These are phyloP conservation scores for Pseudognaphalium luteoalbum DNA, from an alignment of 129 eudicot genomes.

Conservation along the genomic window DNA sequence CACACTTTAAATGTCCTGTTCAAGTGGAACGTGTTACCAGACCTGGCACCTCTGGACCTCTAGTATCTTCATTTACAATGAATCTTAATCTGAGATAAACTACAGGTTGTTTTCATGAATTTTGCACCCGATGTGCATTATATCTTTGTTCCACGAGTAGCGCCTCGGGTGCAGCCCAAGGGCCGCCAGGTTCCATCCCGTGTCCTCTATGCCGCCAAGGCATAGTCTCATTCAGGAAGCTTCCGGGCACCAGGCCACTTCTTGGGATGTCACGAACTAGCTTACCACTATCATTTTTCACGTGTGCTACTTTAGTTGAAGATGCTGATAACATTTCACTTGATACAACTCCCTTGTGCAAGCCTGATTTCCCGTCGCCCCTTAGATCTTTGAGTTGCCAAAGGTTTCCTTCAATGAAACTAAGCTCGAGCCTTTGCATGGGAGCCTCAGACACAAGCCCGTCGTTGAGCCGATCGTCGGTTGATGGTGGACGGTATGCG, in stretches of 20 bases:
- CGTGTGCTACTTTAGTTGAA: conserved; percentile 47
- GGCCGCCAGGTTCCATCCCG: conserved; percentile 86
- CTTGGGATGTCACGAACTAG: conserved; percentile 58
- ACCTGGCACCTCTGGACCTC: background rate
- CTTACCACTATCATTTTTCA: conserved; percentile 61
- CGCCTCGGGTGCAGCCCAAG: conserved; percentile 48
- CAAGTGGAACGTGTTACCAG: background rate
- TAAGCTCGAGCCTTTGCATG: conserved; percentile 67
- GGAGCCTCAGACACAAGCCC: conserved; percentile 59
- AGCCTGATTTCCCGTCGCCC: conserved; percentile 52
- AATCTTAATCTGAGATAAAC: conserved; percentile 8
- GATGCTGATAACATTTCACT: conserved; percentile 32
- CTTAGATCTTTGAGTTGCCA: conserved; percentile 52
- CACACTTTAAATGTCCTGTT: too few relatives aligned
- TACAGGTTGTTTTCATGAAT: conserved; percentile 84
- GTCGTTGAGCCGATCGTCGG: conserved; percentile 36
- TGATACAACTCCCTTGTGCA: conserved; percentile 59
- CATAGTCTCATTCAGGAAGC: conserved; percentile 66
- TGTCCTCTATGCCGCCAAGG: conserved; percentile 93
- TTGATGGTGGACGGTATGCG: conserved; percentile 38
- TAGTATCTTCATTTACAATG: background rate
- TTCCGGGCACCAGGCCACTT: conserved; percentile 46
- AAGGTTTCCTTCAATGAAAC: conserved; percentile 57
- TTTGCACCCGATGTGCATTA: conserved; percentile 78
- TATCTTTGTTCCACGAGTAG: conserved; percentile 69